A percentile compares a stretch with the other conserved stretches of the same genome.
phyloP scores from a whole-genome alignment of 225 moss, liverwort and hornwort genomes.

The Marchantia polymorpha region DNA sequence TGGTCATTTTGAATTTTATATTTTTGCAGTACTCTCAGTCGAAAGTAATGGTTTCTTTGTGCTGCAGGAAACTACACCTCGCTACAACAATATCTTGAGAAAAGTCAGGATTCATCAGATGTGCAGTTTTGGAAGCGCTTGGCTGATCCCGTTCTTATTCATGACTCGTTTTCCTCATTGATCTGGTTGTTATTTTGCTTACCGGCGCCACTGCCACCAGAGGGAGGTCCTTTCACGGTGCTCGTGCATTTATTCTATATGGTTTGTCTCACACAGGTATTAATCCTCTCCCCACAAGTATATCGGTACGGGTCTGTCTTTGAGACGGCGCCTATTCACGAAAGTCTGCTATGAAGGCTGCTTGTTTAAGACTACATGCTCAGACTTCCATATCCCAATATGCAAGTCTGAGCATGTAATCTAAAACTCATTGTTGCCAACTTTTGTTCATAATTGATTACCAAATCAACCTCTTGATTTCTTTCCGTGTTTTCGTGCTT shows the following conservation, averaged over 20 bases:
- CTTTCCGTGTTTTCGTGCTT: too few species aligned
- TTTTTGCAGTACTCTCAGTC: background rate
- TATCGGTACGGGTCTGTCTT: too few species aligned
- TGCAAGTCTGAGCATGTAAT: background rate
- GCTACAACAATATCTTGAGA: conserved; percentile 77
- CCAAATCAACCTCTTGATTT: background rate
- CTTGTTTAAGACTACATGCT: background rate
- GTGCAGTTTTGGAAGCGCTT: conserved; percentile 88
- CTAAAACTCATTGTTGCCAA: background rate
- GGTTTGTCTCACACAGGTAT: conserved; percentile 77
- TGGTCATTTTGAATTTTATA: background rate
- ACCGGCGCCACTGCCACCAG: conserved; percentile 75
- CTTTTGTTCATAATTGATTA: background rate
- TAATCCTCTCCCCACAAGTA: background rate
- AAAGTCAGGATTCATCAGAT: conserved; percentile 76
- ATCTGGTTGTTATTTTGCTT: conserved; percentile 84
- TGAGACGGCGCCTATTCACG: too few species aligned
- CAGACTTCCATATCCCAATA: too few species aligned
- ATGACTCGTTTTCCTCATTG: conserved; percentile 81
- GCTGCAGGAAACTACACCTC: conserved; percentile 68
- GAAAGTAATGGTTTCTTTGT: conserved; percentile 1
- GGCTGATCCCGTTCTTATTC: conserved; percentile 84
- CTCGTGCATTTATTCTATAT: conserved; percentile 89
- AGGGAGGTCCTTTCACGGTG: conserved; percentile 68
- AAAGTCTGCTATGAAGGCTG: background rate